Evolutionary conservation across 2,329 filamentous ascomycete species (phyloP), one percentile per base, ranked within the genome.

Genomic region (Lecanicillium sp.): DNA sequence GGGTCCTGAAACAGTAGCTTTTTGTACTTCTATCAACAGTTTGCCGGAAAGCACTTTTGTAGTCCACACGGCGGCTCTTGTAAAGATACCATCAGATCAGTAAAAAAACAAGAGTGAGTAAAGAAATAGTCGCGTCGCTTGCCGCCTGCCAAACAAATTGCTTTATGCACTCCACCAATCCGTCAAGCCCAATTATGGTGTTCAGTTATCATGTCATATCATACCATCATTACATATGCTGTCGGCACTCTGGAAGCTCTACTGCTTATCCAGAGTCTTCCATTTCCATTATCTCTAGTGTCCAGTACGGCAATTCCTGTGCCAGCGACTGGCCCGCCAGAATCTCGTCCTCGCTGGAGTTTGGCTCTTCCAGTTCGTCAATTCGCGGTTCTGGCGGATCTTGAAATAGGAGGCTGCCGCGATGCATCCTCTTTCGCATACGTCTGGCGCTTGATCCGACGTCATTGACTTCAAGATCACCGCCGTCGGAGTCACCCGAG

Each of bases 291-390:
- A 65, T 67, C 50, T 72, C 66, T 43, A 69, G 59, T 3, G 61
- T 60, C 46, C 64, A 72, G 48, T 71, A 72, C 1, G 71, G 71
- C 10, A 74, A 54, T 50, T 74, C 68, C 36, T 60, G 60, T 4
- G 68, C 68, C 14, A 72, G 56, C n/a, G 57, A 52, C 37, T 65
- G 58, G 17, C 62, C 59, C 9, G 63, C 55, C 12, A 59, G 49
- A 32, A 55, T 54, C 36, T 68, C 66, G 29, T 70, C 66, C 17
- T 69, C 66, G 42, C 62, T 64, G 17, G 68, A 71, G 41, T 66
- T 61, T 10, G 71, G 71, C 52, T 74, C 71, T 13, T 74, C 71
- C 2, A 71, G 58, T 54, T 75, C 71, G 28, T 73, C 69, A 41
- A 75, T 75, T 28, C 66, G 61, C 10, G 67, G 67, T 35, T 63